A percentile compares a stretch with the other conserved stretches of the same genome.
These are phyloP conservation scores for Tylopilus subfusipes DNA, from an alignment of 768 basidiomycete species.

Conservation along the genomic window DNA sequence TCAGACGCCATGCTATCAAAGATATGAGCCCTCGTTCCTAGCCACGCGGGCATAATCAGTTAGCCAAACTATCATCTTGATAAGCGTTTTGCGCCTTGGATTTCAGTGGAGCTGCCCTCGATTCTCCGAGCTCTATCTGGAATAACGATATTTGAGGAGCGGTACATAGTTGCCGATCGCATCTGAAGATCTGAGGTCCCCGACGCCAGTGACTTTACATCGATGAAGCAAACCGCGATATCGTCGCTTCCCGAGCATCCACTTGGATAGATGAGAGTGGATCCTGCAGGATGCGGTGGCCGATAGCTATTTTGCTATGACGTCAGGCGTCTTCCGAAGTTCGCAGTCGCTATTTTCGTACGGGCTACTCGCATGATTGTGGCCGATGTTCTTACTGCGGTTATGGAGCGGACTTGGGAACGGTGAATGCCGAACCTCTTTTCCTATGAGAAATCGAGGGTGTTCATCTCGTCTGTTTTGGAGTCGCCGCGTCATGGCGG, in stretches of 20 bases:
- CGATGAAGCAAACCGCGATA: background rate
- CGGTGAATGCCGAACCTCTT: background rate
- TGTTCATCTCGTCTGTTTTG: background rate
- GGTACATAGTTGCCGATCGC: background rate
- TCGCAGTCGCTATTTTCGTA: background rate
- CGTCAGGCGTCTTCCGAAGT: background rate
- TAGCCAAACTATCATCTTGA: background rate
- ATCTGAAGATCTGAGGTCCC: too few relatives aligned
- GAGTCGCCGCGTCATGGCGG: background rate
- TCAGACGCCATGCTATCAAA: background rate
- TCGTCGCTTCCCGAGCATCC: background rate
- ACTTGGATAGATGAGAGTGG: background rate
- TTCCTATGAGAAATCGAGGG: background rate
- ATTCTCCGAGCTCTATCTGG: background rate
- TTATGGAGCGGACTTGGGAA: background rate
- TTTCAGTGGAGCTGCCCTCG: background rate
- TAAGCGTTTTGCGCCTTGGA: background rate
- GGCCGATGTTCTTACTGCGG: background rate
- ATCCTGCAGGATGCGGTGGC: background rate
- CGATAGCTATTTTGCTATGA: background rate
- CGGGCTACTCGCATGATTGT: background rate
- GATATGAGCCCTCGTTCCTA: background rate
- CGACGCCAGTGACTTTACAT: background rate
- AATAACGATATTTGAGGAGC: background rate
- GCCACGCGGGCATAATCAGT: background rate